Evolutionary conservation across 306 rosid genomes (phyloP).

Genomic region (Styphnolobium japonicum): DNA sequence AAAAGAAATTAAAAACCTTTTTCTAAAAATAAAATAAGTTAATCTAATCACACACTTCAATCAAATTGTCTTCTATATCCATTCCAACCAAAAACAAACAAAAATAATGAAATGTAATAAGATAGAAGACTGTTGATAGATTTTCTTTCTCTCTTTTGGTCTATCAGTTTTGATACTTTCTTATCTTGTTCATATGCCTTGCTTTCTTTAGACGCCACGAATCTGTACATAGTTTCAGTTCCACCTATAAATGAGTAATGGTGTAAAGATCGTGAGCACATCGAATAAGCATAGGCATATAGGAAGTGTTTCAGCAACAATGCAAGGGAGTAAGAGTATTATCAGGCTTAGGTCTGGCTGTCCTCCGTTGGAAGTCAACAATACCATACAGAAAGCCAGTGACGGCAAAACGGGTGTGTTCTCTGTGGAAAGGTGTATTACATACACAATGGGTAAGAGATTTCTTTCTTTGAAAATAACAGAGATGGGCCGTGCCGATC

Average conservation of each 20-base stretch:
- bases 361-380: slow-evolving; percentile 9
- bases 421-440: background rate
- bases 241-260: background rate
- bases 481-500: background rate
- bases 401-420: background rate
- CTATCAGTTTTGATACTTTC: no score
- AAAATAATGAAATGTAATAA: no score
- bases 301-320: background rate
- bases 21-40: no score
- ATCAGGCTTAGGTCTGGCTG: background rate
- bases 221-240: background rate
- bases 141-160: no score
- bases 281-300: background rate
- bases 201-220: slow-evolving; percentile 3
- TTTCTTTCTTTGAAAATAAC: background rate
- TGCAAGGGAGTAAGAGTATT: slow-evolving; percentile 2
- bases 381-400: background rate
- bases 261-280: background rate
- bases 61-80: no score
- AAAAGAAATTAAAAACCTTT: no score
- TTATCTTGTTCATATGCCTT: background rate
- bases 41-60: no score
- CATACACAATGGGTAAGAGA: slow-evolving; percentile 3
- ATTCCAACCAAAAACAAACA: no score
- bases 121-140: no score